Evolutionary conservation across 306 rosid species (phyloP).

Genomic region (Astragalus membranaceus): DNA sequence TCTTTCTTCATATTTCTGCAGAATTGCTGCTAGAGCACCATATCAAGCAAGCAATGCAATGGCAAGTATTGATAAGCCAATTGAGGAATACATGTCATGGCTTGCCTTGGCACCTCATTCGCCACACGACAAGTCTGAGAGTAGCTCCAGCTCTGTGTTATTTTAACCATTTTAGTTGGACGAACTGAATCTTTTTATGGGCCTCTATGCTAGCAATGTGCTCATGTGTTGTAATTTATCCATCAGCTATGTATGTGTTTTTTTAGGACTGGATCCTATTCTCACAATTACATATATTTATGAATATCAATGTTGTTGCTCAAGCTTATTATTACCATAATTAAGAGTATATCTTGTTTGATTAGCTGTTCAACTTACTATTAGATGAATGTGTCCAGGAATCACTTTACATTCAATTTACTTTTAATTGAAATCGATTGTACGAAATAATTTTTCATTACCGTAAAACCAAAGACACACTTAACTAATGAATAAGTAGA

Average conservation of each 20-base stretch:
- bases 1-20: conserved; percentile 21
- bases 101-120: conserved; percentile 58
- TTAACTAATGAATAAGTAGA: no score
- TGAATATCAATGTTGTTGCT: not conserved
- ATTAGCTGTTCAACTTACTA: not conserved
- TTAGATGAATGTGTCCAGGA: no score
- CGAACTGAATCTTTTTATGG: not conserved
- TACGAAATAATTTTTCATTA: no score
- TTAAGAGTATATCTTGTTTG: not conserved
- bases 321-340: not conserved
- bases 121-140: conserved; percentile 29
- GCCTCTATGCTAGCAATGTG: not conserved
- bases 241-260: not conserved
- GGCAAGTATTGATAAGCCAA: conserved; percentile 15
- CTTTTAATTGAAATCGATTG: no score
- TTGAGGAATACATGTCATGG: conserved; percentile 48
- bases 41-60: conserved; percentile 40
- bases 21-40: conserved; percentile 56
- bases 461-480: no score
- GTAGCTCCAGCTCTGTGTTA: conserved; percentile 15
- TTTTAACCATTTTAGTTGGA: not conserved
- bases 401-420: no score
- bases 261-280: not conserved
- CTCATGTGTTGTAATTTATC: not conserved
- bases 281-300: not conserved